Conservation (phyloP, 768 basidiomycete genomes). For the Leccinum rimulosum region DNA sequence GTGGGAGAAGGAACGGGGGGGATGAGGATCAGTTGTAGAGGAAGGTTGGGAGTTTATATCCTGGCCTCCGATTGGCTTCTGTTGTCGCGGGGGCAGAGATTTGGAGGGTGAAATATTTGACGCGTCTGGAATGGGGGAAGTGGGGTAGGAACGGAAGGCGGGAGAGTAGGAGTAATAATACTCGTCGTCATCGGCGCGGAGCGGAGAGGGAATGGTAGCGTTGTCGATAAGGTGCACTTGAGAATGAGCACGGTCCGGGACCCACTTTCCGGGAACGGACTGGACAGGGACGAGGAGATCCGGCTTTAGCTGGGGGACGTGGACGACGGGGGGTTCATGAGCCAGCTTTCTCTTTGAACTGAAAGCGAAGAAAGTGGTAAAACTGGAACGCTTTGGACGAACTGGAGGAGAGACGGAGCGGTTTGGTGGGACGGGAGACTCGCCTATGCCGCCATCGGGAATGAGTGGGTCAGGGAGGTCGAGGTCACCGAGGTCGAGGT, state of each 20-base stretch:
- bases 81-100: constrained; percentile 18
- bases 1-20: constrained; percentile 24
- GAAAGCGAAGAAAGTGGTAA: constrained; percentile 29
- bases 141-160: constrained; percentile 7
- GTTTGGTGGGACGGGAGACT: constrained; percentile 45
- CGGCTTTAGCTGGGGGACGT: constrained; percentile 11
- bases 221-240: constrained; percentile 12
- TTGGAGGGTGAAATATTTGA: constrained; percentile 14
- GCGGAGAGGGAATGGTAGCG: constrained; percentile 18
- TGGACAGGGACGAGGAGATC: constrained; percentile 5
- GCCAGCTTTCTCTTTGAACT: constrained; percentile 24
- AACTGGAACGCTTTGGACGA: constrained; percentile 45
- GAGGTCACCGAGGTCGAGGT: neutral
- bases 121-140: constrained; percentile 16
- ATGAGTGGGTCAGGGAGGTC: constrained; percentile 29
- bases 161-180: constrained; percentile 51
- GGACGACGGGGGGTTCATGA: constrained; percentile 20
- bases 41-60: constrained; percentile 19
- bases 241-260: constrained; percentile 4
- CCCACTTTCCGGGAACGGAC: constrained; percentile 19
- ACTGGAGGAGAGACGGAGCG: constrained; percentile 18
- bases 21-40: constrained; percentile 13
- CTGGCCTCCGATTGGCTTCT: neutral
- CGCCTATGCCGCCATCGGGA: constrained; percentile 60
- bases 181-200: constrained; percentile 39